Base-by-base conservation (phyloP, 148 eudicot genomes). In the Camellia japonica region DNA sequence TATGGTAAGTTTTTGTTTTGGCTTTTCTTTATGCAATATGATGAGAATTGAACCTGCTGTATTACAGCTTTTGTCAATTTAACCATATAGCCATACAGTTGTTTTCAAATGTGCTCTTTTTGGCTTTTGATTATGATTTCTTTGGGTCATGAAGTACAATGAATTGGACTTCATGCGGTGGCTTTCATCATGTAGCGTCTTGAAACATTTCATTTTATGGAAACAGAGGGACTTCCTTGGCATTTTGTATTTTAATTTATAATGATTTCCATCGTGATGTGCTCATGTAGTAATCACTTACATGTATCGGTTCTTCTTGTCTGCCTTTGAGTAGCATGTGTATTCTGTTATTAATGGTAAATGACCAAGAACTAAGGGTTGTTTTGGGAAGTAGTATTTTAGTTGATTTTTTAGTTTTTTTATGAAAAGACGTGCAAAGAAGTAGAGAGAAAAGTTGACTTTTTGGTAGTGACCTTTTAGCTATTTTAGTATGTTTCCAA, bases 1-100 rank as follows among this genome's bases (percentile, higher is more conserved):
- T 89, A 93, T 85, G 99, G 99, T 93, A 84, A 64, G 85, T 78
- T 71, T 60, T 55, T 30, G 38, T 30, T 47, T 69, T 44, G 6
- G 38, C 70, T 73, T 41, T 14, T 38, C 71, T 19, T 30, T 49
- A 60, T 47, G 49, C 54, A 6, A 77, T 38, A 18, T 13, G 51
- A 23, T 63, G 71, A n/a, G 43, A 54, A 30, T 8, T 55, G 42
- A 0, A 19, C 20, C 15, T 66, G 44, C 54, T 42, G 10, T 16
- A 41, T 63, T 64, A 44, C 61, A 30, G 18, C 30, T 51, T 44
- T 73, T 58, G 55, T 74, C 46, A 3, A 55, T 73, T 79, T 12
- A 56, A n/a, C 18, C 51, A 13, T 47, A n/a, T 51, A 42, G 2
- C 3, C 61, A 41, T 56, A n/a, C 43, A 8, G 60, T 3, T 38